These are phyloP conservation scores for Lecanicillium sp. DNA, from an alignment of 2,329 filamentous ascomycete species.

Conservation along the genomic window DNA sequence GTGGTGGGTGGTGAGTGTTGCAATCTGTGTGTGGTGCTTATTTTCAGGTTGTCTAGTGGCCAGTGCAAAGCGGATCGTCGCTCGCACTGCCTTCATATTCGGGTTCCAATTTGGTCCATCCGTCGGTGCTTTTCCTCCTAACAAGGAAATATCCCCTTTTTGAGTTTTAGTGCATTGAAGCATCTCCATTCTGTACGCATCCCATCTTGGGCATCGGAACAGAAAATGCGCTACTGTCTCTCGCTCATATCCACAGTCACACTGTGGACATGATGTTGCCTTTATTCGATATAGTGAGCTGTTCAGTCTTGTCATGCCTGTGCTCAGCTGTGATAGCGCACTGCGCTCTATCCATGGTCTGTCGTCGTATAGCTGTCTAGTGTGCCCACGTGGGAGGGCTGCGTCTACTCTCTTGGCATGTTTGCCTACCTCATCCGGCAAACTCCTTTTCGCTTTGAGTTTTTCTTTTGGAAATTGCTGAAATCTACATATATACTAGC, in stretches of 20 bases:
- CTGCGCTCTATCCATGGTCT: constrained; percentile 1
- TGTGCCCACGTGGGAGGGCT: constrained; percentile 6
- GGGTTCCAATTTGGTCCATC: too few relatives aligned
- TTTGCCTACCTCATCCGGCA: constrained; percentile 4
- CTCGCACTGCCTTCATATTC: too few relatives aligned
- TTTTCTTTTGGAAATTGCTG: too few relatives aligned
- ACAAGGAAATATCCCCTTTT: constrained; percentile 3
- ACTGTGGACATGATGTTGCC: constrained; percentile 2
- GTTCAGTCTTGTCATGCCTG: constrained; percentile 5
- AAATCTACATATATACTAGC: too few relatives aligned
- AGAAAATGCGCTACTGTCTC: constrained; percentile 8
- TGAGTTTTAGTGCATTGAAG: constrained; percentile 3
- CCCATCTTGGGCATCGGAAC: constrained; percentile 7
- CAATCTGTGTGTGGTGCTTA: too few relatives aligned
- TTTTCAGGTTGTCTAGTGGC: too few relatives aligned
- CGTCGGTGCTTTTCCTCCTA: constrained; percentile 4
- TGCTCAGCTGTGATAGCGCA: constrained; percentile 5
- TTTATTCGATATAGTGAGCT: constrained; percentile 6
- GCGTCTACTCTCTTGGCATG: constrained; percentile 4
- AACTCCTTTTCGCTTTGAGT: neutral
- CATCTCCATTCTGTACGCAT: constrained; percentile 1
- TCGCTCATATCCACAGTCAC: constrained; percentile 6
- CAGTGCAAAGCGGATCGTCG: too few relatives aligned
- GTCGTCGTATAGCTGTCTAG: constrained; percentile 5
- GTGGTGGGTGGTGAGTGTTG: too few relatives aligned